These are phyloP conservation scores for Plantago ovata DNA, from an alignment of 257 asterid species.

Conservation along the genomic window DNA sequence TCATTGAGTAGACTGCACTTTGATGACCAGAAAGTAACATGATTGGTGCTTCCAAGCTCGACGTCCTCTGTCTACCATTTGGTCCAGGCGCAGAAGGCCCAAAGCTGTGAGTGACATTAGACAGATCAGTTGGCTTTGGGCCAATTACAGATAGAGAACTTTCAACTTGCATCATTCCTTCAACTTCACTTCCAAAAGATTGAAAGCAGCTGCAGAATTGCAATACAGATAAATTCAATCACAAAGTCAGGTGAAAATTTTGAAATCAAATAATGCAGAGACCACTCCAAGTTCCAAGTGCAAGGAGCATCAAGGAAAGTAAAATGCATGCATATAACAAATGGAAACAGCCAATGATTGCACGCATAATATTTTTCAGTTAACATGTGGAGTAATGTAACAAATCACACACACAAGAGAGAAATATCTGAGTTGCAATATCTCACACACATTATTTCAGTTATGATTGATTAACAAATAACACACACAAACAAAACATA, in stretches of 20 bases:
- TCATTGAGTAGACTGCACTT: slow-evolving; percentile 85
- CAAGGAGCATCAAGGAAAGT: too few species aligned
- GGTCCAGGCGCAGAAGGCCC: slow-evolving; percentile 48
- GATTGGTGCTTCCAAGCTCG: slow-evolving; percentile 87
- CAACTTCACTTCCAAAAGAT: slow-evolving; percentile 8
- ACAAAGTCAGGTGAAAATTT: slow-evolving; percentile 8
- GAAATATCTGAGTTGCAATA: too few species aligned
- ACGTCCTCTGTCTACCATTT: slow-evolving; percentile 65
- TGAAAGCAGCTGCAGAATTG: slow-evolving; percentile 20
- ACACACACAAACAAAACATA: too few species aligned
- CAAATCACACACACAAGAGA: too few species aligned
- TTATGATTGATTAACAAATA: too few species aligned
- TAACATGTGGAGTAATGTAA: too few species aligned
- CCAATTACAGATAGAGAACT: slow-evolving; percentile 82
- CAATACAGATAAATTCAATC: slow-evolving; percentile 5
- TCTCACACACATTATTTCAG: too few species aligned
- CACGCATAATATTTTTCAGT: too few species aligned
- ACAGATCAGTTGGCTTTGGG: slow-evolving; percentile 72
- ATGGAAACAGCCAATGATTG: too few species aligned
- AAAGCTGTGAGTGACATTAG: slow-evolving; percentile 33
- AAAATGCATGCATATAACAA: too few species aligned
- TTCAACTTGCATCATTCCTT: slow-evolving; percentile 71
- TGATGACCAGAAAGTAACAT: slow-evolving; percentile 91
- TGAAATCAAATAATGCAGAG: not conserved
- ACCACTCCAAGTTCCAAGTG: too few species aligned